Conservation (phyloP, 345 rosid genomes). For the Cardamine resedifolia region DNA sequence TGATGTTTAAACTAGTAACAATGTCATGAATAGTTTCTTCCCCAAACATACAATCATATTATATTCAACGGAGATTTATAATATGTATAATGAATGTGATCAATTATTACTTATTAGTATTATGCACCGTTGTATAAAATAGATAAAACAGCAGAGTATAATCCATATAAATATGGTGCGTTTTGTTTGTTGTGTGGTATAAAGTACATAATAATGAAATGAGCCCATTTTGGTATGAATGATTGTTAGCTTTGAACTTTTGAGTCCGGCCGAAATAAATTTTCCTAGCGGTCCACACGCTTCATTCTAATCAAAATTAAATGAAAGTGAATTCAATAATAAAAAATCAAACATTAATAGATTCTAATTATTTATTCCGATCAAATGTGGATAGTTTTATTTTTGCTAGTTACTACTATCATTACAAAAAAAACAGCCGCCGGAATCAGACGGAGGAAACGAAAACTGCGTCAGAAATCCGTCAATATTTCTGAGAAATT, state of each 20-base stretch:
- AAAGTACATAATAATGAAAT: background rate
- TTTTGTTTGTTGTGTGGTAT: background rate
- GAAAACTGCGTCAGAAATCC: too few relatives aligned
- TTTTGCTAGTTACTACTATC: background rate
- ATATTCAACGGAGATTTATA: too few relatives aligned
- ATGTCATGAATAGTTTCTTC: background rate
- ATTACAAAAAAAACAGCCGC: too few relatives aligned
- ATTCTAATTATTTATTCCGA: background rate
- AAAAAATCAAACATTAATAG: background rate
- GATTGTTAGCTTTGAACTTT: slow-evolving; percentile 21
- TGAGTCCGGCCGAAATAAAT: slow-evolving; percentile 18
- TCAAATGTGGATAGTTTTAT: background rate
- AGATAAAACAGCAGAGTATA: background rate
- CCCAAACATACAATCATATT: too few relatives aligned
- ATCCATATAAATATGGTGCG: background rate
- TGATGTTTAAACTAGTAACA: slow-evolving; percentile 9
- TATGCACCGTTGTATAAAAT: background rate
- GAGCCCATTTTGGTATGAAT: slow-evolving; percentile 1
- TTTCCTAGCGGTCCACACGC: slow-evolving; percentile 10
- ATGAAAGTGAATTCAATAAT: background rate
- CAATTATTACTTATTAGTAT: too few relatives aligned
- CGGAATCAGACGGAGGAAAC: too few relatives aligned
- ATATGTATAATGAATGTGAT: too few relatives aligned
- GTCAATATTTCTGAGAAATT: too few relatives aligned
- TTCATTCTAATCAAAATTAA: background rate